A percentile compares a stretch with the other conserved stretches of the same genome.
Evolutionary conservation across 768 basidiomycete species (phyloP).

Genomic region (Cystofilobasidium capitatum): DNA sequence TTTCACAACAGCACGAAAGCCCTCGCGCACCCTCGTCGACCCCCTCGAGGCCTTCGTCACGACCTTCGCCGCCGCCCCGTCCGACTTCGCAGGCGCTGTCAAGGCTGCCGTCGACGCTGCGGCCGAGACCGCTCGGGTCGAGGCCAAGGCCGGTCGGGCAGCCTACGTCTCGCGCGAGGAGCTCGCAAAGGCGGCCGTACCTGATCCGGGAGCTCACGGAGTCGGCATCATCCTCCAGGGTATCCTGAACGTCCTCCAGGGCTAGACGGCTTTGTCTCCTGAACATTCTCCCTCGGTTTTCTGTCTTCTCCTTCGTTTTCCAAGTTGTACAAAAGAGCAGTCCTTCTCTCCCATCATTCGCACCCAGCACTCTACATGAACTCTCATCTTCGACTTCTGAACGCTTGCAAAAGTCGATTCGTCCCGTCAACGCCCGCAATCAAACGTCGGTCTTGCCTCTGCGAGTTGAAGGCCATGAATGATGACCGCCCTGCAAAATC

Average conservation of each 20-base stretch:
- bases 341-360: too few species aligned
- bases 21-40: constrained; percentile 86
- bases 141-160: constrained; percentile 78
- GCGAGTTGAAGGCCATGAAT: too few species aligned
- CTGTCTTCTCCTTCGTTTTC: too few species aligned
- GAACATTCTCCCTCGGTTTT: too few species aligned
- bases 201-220: constrained; percentile 91
- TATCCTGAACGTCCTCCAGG: constrained; percentile 13
- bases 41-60: constrained; percentile 69
- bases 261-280: too few species aligned
- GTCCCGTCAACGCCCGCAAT: too few species aligned
- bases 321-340: too few species aligned
- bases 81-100: constrained; percentile 50
- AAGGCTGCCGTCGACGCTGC: constrained; percentile 57
- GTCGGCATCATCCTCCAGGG: constrained; percentile 40
- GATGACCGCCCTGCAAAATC: too few species aligned
- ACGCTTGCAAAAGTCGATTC: too few species aligned
- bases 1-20: constrained; percentile 55
- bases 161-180: constrained; percentile 56
- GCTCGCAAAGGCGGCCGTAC: constrained; percentile 52
- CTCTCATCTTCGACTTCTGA: too few species aligned
- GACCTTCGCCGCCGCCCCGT: constrained; percentile 40
- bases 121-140: constrained; percentile 60
- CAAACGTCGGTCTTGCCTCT: too few species aligned
- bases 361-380: too few species aligned